A percentile compares a stretch with the other conserved stretches of the same genome.
These are phyloP conservation scores for Tolypocladium nubicola DNA, from an alignment of 2,329 filamentous ascomycete species.

Conservation along the genomic window DNA sequence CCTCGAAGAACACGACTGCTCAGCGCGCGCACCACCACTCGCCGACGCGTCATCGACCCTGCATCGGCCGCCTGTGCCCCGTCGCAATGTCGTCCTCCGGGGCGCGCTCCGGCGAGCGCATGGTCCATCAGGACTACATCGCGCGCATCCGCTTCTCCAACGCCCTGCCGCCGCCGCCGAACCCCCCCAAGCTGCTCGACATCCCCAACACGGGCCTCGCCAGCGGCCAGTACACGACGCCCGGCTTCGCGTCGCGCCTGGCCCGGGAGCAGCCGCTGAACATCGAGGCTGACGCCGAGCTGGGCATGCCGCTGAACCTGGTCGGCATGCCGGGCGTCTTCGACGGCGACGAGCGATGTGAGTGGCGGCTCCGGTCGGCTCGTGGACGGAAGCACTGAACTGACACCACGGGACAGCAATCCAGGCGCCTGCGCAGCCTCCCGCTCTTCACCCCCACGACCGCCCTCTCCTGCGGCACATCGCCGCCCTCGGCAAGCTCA, in stretches of 20 bases:
- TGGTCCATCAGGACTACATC: conserved; percentile 90
- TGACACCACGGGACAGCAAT: conserved; percentile 47
- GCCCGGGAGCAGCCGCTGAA: conserved; percentile 88
- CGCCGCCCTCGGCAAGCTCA: conserved; percentile 74
- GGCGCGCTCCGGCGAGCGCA: conserved; percentile 40
- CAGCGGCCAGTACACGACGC: conserved; percentile 79
- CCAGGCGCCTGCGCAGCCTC: conserved; percentile 62
- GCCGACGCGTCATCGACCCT: neutral
- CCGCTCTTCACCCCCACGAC: conserved; percentile 72
- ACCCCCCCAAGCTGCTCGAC: conserved; percentile 91
- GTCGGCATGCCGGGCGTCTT: conserved; percentile 93
- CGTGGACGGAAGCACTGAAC: neutral
- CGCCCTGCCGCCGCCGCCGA: conserved; percentile 85
- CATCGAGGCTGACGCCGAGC: conserved; percentile 93
- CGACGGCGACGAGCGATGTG: conserved; percentile 89
- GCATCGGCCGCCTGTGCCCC: neutral
- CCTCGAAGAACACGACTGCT: neutral
- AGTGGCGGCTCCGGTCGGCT: conserved; percentile 7
- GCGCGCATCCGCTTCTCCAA: conserved; percentile 93
- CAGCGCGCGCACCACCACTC: neutral
- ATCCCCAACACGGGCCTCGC: conserved; percentile 89
- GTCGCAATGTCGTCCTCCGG: conserved; percentile 21
- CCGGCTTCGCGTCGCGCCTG: conserved; percentile 80
- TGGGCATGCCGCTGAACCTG: conserved; percentile 94
- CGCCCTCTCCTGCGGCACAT: conserved; percentile 74